Conservation (phyloP, 2,329 filamentous ascomycete species). For the Colletotrichum incanum region DNA sequence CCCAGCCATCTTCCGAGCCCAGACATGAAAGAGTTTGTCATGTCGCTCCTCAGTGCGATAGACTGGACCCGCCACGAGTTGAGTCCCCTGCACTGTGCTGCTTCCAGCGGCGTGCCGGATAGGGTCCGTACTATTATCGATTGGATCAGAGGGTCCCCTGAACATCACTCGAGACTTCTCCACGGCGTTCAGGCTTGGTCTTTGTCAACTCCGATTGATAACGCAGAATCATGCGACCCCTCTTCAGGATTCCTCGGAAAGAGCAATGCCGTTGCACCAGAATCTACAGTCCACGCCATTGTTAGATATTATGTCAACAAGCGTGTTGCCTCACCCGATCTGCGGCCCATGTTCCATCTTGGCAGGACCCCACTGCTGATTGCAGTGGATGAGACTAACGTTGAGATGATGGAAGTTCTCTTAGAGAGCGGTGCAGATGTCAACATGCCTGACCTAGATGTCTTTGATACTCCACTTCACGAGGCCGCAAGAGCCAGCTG, state of each 20-base stretch:
- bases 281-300: not conserved
- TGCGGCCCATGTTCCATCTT: not conserved
- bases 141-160: not conserved
- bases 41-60: not conserved
- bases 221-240: not conserved
- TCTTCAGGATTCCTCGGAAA: not conserved
- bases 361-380: constrained; percentile 14
- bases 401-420: not conserved
- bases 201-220: no score
- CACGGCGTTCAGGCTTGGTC: not conserved
- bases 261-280: not conserved
- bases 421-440: constrained; percentile 2
- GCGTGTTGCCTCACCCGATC: not conserved
- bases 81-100: not conserved
- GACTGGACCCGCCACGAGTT: constrained; percentile 6
- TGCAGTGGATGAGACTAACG: not conserved
- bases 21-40: not conserved
- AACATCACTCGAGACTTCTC: not conserved
- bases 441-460: not conserved
- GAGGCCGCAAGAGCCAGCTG: not conserved
- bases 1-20: not conserved
- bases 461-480: not conserved
- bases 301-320: constrained; percentile 8
- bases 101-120: not conserved
- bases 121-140: not conserved